Evolutionary conservation across 1,284 basidiomycete genomes (phyloP).

Genomic region (Heterobasidion occidentale): DNA sequence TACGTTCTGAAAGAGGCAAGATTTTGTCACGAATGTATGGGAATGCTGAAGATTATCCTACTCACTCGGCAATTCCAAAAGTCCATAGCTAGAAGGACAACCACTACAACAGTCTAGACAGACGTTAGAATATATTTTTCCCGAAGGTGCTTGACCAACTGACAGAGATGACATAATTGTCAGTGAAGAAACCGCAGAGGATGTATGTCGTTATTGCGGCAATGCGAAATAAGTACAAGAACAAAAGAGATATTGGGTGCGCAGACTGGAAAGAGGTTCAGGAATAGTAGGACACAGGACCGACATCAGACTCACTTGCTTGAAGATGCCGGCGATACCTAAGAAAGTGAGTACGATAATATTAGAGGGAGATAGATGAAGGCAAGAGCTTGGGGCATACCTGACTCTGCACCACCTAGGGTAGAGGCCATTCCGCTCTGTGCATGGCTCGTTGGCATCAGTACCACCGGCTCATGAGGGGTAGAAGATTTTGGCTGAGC

Average conservation of each 20-base stretch:
- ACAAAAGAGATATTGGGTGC: conserved; percentile 79
- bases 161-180: conserved; percentile 85
- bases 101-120: conserved; percentile 78
- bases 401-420: conserved; percentile 62
- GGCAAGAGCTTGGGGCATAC: conserved; percentile 26
- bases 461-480: conserved; percentile 33
- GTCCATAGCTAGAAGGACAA: conserved; percentile 87
- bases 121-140: neutral
- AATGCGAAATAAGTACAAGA: conserved; percentile 80
- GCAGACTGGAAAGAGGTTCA: conserved; percentile 45
- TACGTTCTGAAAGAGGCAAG: conserved; percentile 62
- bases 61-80: conserved; percentile 92
- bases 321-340: conserved; percentile 71
- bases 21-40: neutral
- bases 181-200: conserved; percentile 80
- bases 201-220: conserved; percentile 84
- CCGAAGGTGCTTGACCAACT: conserved; percentile 19
- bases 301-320: conserved; percentile 43
- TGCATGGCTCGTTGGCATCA: conserved; percentile 46
- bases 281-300: neutral
- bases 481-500: too few species aligned
- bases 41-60: conserved; percentile 1
- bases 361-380: neutral
- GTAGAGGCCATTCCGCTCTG: conserved; percentile 40
- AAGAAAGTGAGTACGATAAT: conserved; percentile 1